Conservation (phyloP, 2,329 filamentous ascomycete genomes). For the Colletotrichum lupini region DNA sequence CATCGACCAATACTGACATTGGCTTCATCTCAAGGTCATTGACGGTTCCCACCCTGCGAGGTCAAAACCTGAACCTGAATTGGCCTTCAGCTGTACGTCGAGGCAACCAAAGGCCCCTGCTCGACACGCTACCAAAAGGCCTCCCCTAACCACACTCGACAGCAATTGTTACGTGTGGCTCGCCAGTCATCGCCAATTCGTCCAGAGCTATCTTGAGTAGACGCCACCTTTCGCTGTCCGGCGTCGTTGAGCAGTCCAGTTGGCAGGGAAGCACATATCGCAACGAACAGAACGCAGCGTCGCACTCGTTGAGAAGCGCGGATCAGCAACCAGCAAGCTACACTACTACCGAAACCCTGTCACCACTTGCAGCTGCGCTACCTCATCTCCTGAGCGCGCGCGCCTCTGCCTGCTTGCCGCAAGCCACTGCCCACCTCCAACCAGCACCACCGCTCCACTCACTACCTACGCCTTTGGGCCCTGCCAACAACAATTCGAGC, state of each 20-base stretch:
- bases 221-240: neutral
- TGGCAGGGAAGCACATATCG: neutral
- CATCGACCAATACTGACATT: neutral
- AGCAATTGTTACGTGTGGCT: slow-evolving; percentile 11
- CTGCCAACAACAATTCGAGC: neutral
- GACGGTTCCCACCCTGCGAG: neutral
- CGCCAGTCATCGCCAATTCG: neutral
- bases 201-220: neutral
- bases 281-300: neutral
- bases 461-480: neutral
- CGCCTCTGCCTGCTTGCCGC: slow-evolving; percentile 23
- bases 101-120: slow-evolving; percentile 6
- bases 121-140: slow-evolving; percentile 4
- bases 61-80: neutral
- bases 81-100: neutral
- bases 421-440: slow-evolving; percentile 8
- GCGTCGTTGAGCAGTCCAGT: neutral
- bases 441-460: neutral
- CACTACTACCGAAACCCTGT: slow-evolving; percentile 12
- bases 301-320: neutral
- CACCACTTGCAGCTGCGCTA: slow-evolving; percentile 13
- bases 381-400: slow-evolving; percentile 16
- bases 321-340: slow-evolving; percentile 16
- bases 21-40: neutral
- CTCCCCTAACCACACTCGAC: slow-evolving; percentile 20